Base-by-base conservation (phyloP, 2,329 filamentous ascomycete genomes). In the Remersonia thermophila region DNA sequence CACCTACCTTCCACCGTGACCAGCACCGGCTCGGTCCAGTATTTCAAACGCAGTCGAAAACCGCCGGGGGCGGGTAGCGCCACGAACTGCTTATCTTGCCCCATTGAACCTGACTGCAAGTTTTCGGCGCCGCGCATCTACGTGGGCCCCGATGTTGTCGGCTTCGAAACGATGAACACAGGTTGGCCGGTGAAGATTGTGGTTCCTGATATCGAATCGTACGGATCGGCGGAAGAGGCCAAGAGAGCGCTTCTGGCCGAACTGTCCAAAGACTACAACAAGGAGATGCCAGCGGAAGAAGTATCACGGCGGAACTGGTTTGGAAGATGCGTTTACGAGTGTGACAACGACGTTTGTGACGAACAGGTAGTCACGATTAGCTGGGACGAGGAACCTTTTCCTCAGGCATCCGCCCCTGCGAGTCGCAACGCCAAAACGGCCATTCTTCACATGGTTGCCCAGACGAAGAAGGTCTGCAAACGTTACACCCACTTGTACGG, bases 261-360 rank as follows among this genome's bases (percentile, higher is more conserved):
- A 12, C 48, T 63, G 7, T 54, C 60, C 14, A 66, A 73, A 35
- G 70, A 76, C 51, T 77, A 77, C 40, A 61, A 67, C 11, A 52
- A 58, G 1, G 53, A 57, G 6, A 73, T 66, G 0, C 63, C 69
- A 3, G 56, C 61, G 36, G 51, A 58, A 1, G 60, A 65, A n/a
- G 54, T 70, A 2, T 63, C 65, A 3, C 60, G 61, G 4, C 62
- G 67, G 8, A 79, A 79, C 45, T 81, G 86, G 85, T 96, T 86
- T 52, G 91, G 91, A 0, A 76, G 89, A n/a, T 98, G 91, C 53
- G 91, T 96, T 2, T 96, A 79, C 60, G 91, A 95, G 55, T 67
- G 79, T 4, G 86, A 93, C 59, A 98, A 96, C 59, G 78, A 93
- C 51, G 91, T 96, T 29, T 84, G 79, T 51, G 91, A 98, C 55